These are phyloP conservation scores for Hygrophila difformis DNA, from an alignment of 257 asterid species.

Conservation along the genomic window DNA sequence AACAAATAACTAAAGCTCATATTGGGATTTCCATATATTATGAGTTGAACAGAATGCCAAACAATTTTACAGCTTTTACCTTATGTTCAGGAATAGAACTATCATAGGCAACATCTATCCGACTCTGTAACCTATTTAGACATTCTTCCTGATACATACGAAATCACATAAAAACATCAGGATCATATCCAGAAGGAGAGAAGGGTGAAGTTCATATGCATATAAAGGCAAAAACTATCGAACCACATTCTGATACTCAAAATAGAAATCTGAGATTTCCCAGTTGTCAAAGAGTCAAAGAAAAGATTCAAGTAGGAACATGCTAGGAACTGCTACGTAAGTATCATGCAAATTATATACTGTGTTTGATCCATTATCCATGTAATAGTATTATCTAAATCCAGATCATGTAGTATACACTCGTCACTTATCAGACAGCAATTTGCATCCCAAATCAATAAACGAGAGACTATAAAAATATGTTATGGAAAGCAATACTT, in stretches of 20 bases:
- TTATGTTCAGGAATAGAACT: conserved; percentile 75
- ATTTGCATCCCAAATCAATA: background rate
- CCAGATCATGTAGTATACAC: background rate
- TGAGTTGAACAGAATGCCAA: no score
- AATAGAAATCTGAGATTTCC: no score
- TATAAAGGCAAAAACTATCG: no score
- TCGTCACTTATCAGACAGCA: background rate
- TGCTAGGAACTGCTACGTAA: background rate
- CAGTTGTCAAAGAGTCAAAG: no score
- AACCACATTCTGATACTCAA: no score
- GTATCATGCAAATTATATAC: no score
- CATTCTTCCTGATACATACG: conserved; percentile 64
- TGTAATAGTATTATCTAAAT: no score
- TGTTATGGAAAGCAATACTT: background rate
- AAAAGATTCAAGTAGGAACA: background rate
- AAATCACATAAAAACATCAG: conserved; percentile 9
- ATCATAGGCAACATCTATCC: conserved; percentile 79
- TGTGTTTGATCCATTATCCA: no score
- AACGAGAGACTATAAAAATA: background rate
- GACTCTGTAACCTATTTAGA: conserved; percentile 70
- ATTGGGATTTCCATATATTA: no score
- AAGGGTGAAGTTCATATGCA: no score
- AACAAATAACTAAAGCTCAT: no score
- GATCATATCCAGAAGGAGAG: background rate
- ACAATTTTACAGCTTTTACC: conserved; percentile 36